Conservation (phyloP, 2,329 filamentous ascomycete genomes). For the Colletotrichum acutatum region DNA sequence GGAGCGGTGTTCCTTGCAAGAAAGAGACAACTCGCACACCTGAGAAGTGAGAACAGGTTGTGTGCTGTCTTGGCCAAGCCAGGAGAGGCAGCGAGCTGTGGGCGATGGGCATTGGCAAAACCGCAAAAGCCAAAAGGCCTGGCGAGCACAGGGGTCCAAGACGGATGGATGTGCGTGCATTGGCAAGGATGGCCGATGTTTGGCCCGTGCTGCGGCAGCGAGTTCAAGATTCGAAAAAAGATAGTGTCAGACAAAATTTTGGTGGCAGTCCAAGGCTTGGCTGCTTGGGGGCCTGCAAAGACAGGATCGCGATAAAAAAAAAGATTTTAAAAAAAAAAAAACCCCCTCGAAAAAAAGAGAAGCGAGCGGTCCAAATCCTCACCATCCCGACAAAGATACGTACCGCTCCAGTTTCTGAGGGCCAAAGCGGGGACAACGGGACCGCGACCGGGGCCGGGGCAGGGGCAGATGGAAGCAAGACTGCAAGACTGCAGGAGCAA, state of each 20-base stretch:
- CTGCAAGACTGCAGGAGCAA: not conserved
- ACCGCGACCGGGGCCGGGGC: not conserved
- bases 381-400: not conserved
- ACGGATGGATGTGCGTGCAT: not conserved
- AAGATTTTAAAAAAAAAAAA: too few relatives aligned
- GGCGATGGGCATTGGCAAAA: not conserved
- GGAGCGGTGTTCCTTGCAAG: not conserved
- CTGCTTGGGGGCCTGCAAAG: not conserved
- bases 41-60: slow-evolving; percentile 24
- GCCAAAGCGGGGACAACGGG: not conserved
- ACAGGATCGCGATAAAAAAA: too few relatives aligned
- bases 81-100: slow-evolving; percentile 9
- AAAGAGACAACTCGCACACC: slow-evolving; percentile 22
- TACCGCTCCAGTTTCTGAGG: not conserved
- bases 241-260: not conserved
- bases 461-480: too few relatives aligned
- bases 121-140: not conserved
- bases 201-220: slow-evolving; percentile 17
- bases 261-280: not conserved
- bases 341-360: not conserved
- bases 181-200: slow-evolving; percentile 14
- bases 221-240: not conserved
- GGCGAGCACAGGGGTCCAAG: not conserved
- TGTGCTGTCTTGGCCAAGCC: slow-evolving; percentile 25
- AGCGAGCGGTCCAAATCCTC: not conserved